These are phyloP conservation scores for Dactylorhiza incarnata DNA, from an alignment of 106 monocot genomes.

Conservation along the genomic window DNA sequence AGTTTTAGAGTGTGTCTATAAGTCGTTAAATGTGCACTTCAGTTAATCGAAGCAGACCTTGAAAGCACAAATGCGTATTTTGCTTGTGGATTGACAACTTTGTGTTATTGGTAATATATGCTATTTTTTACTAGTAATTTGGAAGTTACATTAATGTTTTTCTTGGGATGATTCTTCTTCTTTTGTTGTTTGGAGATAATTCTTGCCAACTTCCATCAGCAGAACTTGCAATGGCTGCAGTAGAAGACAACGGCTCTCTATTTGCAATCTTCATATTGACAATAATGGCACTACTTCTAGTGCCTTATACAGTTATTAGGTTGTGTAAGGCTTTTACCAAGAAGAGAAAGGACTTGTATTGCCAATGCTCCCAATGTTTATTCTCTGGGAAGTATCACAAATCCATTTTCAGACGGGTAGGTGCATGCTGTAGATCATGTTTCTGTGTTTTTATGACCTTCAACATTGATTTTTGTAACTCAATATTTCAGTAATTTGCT, in stretches of 20 bases:
- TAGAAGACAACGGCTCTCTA: slow-evolving; percentile 63
- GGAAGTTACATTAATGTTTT: too few relatives aligned
- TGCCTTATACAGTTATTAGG: slow-evolving; percentile 61
- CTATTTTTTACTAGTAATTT: too few relatives aligned
- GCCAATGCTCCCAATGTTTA: slow-evolving; percentile 52
- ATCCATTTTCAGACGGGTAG: slow-evolving; percentile 65
- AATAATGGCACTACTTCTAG: slow-evolving; percentile 65
- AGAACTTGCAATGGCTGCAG: slow-evolving; percentile 32
- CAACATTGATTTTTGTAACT: neutral
- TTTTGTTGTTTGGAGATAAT: too few relatives aligned
- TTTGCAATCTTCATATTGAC: slow-evolving; percentile 73
- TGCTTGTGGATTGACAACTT: too few relatives aligned
- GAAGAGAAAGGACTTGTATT: slow-evolving; percentile 55
- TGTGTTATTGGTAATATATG: too few relatives aligned
- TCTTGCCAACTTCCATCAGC: too few relatives aligned
- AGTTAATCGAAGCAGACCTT: too few relatives aligned
- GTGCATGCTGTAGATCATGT: neutral
- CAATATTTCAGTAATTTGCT: neutral
- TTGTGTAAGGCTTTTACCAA: slow-evolving; percentile 32
- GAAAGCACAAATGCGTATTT: too few relatives aligned
- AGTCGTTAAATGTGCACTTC: too few relatives aligned
- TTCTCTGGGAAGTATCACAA: slow-evolving; percentile 60
- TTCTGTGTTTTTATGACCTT: neutral
- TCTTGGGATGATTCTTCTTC: too few relatives aligned
- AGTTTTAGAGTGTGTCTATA: too few relatives aligned